Conservation (phyloP, 2,329 filamentous ascomycete genomes). For the Alternaria conjuncta region DNA sequence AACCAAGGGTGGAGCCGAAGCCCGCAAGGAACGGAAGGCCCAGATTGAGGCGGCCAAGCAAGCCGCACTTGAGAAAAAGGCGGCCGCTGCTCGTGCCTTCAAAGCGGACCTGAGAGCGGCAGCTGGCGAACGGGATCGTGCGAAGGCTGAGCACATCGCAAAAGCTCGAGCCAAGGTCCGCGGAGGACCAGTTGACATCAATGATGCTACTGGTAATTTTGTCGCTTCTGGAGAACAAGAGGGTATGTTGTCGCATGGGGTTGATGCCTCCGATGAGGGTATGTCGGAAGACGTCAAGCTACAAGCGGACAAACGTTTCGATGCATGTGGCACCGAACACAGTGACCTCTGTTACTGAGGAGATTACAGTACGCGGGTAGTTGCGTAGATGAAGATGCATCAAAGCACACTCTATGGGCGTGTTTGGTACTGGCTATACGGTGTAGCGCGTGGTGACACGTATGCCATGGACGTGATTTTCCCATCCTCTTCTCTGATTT, state of each 20-base stretch:
- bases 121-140: slow-evolving; percentile 1
- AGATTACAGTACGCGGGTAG: slow-evolving; percentile 4
- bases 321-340: slow-evolving; percentile 8
- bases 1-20: not conserved
- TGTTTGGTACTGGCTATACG: slow-evolving; percentile 5
- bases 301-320: slow-evolving; percentile 6
- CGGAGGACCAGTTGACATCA: slow-evolving; percentile 1
- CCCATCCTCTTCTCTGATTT: slow-evolving; percentile 21
- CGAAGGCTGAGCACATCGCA: slow-evolving; percentile 17
- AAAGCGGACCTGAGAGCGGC: slow-evolving; percentile 14
- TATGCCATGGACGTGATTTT: slow-evolving; percentile 23
- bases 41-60: slow-evolving; percentile 15
- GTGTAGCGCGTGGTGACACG: slow-evolving; percentile 18
- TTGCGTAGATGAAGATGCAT: not conserved
- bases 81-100: slow-evolving; percentile 14
- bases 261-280: not conserved
- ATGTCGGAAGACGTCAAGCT: not conserved
- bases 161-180: slow-evolving; percentile 22
- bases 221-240: not conserved
- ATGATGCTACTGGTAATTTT: not conserved
- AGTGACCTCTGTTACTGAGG: slow-evolving; percentile 11
- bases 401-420: not conserved
- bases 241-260: not conserved
- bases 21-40: slow-evolving; percentile 12
- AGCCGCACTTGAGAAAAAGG: slow-evolving; percentile 15